phyloP scores from a whole-genome alignment of 2,329 filamentous ascomycete genomes.

The Thermomyces lanuginosus region DNA sequence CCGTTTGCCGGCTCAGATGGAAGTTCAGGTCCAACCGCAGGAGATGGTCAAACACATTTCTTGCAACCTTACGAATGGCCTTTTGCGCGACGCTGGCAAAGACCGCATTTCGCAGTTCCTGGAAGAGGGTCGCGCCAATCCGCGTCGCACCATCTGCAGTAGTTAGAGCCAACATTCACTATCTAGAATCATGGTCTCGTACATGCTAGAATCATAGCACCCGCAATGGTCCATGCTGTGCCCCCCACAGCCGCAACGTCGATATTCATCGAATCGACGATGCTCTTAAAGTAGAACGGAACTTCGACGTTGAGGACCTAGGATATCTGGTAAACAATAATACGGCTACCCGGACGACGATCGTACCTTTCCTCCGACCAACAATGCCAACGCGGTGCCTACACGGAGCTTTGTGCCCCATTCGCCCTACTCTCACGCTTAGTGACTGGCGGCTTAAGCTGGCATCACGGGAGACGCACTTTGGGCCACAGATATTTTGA shows the following conservation, averaged over 20 bases:
- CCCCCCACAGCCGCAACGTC: conserved; percentile 77
- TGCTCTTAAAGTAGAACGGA: conserved; percentile 97
- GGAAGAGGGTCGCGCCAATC: conserved; percentile 75
- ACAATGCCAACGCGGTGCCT: conserved; percentile 61
- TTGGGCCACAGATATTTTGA: conserved; percentile 91
- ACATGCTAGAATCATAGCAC: conserved; percentile 82
- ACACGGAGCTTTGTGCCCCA: conserved; percentile 71
- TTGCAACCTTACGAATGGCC: conserved; percentile 77
- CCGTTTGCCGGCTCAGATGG: conserved; percentile 85
- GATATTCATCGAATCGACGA: conserved; percentile 95
- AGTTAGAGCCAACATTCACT: conserved; percentile 6
- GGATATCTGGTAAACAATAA: conserved; percentile 8
- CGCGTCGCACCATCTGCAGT: conserved; percentile 59
- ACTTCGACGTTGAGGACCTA: conserved; percentile 85
- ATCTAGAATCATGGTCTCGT: conserved; percentile 15
- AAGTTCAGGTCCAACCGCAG: conserved; percentile 82
- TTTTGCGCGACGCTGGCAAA: conserved; percentile 97
- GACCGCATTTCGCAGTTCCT: conserved; percentile 86
- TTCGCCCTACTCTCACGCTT: conserved; percentile 40
- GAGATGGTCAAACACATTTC: conserved; percentile 83
- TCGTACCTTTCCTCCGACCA: conserved; percentile 69
- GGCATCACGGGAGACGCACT: conserved; percentile 21
- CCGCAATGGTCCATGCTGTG: conserved; percentile 74
- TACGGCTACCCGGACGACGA: not conserved
- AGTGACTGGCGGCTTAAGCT: not conserved